Conservation (phyloP, 495 filamentous ascomycete species). For the Penicillium lividum region DNA sequence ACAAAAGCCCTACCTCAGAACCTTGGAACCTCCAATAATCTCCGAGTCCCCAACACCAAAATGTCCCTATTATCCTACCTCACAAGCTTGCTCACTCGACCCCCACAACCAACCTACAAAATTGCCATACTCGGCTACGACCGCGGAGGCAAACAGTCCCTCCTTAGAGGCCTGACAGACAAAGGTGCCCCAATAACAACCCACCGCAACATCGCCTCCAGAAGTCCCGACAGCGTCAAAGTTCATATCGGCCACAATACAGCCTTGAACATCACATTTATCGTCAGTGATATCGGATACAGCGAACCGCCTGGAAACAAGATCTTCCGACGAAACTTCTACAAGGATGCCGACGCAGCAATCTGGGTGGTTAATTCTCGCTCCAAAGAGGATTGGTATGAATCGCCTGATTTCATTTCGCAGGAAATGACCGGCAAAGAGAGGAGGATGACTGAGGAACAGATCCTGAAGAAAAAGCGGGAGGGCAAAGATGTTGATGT, state of each 20-base stretch:
- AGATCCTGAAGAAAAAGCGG: not conserved
- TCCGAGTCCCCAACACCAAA: not conserved
- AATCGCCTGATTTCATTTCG: not conserved
- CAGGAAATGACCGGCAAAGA: not conserved
- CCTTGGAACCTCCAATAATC: not conserved
- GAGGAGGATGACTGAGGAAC: not conserved
- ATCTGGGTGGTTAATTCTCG: not conserved
- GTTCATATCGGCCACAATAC: not conserved
- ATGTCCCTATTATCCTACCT: not conserved
- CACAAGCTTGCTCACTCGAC: not conserved
- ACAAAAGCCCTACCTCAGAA: not conserved
- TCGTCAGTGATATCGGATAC: not conserved
- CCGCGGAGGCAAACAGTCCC: not conserved
- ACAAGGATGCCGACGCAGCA: constrained; percentile 1
- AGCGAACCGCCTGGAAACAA: not conserved
- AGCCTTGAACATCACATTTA: not conserved
- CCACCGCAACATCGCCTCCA: not conserved
- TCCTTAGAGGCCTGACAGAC: not conserved
- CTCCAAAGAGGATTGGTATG: not conserved
- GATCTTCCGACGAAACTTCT: not conserved
- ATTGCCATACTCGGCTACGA: not conserved
- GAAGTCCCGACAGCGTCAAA: not conserved
- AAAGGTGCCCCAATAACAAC: not conserved
- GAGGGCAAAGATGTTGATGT: not conserved
- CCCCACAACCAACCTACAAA: not conserved